These are phyloP conservation scores for Phlebopus sp. DNA, from an alignment of 1,284 basidiomycete genomes.

Conservation along the genomic window DNA sequence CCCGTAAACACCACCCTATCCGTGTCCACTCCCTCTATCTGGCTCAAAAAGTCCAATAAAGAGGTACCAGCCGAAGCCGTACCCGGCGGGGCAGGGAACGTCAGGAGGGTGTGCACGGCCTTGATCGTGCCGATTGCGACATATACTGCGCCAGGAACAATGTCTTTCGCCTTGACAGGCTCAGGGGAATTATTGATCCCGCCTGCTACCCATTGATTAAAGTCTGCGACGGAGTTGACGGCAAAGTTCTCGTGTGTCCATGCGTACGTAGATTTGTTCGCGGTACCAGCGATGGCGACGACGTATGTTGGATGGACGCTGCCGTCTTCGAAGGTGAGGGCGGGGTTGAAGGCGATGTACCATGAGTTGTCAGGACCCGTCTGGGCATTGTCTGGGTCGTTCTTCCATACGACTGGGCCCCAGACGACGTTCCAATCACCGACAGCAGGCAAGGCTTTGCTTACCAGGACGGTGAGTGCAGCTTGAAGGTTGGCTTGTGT, in stretches of 20 bases:
- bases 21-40: neutral
- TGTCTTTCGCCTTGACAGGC: neutral
- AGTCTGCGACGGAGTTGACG: slow-evolving; percentile 14
- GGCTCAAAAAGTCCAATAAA: slow-evolving; percentile 12
- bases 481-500: slow-evolving; percentile 3
- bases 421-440: slow-evolving; percentile 13
- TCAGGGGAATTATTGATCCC: slow-evolving; percentile 1
- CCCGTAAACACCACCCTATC: slow-evolving; percentile 11
- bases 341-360: slow-evolving; percentile 15
- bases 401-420: slow-evolving; percentile 21
- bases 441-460: neutral
- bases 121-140: slow-evolving; percentile 1
- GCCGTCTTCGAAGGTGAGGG: slow-evolving; percentile 14
- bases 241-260: slow-evolving; percentile 7
- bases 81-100: neutral
- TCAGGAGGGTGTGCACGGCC: slow-evolving; percentile 8
- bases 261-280: neutral
- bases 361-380: slow-evolving; percentile 19
- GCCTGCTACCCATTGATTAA: slow-evolving; percentile 8
- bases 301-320: slow-evolving; percentile 9
- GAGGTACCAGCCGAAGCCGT: neutral
- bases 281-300: slow-evolving; percentile 16
- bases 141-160: neutral
- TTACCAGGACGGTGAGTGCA: neutral
- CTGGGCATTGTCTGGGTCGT: neutral